Base-by-base conservation (phyloP, 1,284 basidiomycete genomes). In the Sparassis latifolia region DNA sequence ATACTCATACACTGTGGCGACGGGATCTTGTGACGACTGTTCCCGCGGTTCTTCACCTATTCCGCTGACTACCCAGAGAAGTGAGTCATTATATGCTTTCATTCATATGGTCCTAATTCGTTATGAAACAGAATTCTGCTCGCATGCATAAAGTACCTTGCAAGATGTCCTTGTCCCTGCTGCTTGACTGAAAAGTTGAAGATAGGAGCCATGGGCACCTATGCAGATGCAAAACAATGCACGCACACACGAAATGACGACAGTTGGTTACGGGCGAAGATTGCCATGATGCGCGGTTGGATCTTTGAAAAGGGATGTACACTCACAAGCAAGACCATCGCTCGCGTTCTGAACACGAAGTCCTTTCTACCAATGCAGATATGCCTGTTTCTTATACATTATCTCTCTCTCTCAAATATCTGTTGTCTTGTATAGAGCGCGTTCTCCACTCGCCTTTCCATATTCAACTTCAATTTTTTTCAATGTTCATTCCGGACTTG, bases 1-100 rank as follows among this genome's bases (percentile, higher is more conserved):
- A 62, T 62, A 30, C 52, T 66, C 5, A 56, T 67, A 7, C 46
- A 52, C 4, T 59, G 51, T 46, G 39, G 33, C 1, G 55, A 60
- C 47, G 52, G 55, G 4, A 39, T 60, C 30, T 2, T 27, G 5
- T 49, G 57, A 5, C 42, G 52, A 7, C 29, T 58, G 6, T 60
- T 52, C 35, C 58, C 57, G 5, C 46, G 55, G 3, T 38, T 60
- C 4, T 58, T 60, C 37, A 55, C 51, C 3, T 58, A 60, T 35
- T 54, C 55, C 2, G 55, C 67, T 2, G 70, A 72, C 52, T 72
- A 70, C 61, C 52, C 57, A n/a, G 58, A 60, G 45, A 55, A 55
- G 56, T 59, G 43, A 42, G 58, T 46, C 12, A 42, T 5, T 28
- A 30, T 20, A 4, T 44, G 32, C 32, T 28, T 20, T 29, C 30